Evolutionary conservation across 2,329 filamentous ascomycete species (phyloP).

Genomic region (Fusarium nelsonii): DNA sequence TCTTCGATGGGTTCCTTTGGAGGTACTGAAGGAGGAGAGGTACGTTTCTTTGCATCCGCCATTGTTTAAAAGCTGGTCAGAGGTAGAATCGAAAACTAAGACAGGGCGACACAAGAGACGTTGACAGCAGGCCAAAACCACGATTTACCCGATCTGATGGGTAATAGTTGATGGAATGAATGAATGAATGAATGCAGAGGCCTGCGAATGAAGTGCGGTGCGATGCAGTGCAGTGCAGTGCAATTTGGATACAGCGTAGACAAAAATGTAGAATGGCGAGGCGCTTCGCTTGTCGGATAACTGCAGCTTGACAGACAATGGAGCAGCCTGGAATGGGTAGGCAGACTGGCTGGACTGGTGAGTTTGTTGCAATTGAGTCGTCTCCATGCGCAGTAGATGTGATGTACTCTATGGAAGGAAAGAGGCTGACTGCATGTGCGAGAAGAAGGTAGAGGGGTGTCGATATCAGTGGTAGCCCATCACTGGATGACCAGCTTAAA

Average conservation of each 20-base stretch:
- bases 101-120: background rate
- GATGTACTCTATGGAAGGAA: background rate
- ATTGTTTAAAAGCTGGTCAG: constrained; percentile 8
- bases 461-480: background rate
- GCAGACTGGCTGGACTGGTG: background rate
- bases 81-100: background rate
- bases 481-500: background rate
- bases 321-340: background rate
- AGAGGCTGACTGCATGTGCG: constrained; percentile 5
- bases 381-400: background rate
- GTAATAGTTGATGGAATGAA: background rate
- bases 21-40: constrained; percentile 29
- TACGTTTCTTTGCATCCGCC: constrained; percentile 20
- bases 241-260: background rate
- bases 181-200: too few species aligned
- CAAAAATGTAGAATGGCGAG: constrained; percentile 6
- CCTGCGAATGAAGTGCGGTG: too few species aligned
- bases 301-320: constrained; percentile 15
- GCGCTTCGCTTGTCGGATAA: constrained; percentile 8
- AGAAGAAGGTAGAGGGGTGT: background rate
- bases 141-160: background rate
- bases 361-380: background rate
- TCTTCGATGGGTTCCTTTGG: constrained; percentile 30
- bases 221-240: background rate
- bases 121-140: constrained; percentile 3